Evolutionary conservation across 1,284 basidiomycete species (phyloP).

Genomic region (Puccinia horiana): DNA sequence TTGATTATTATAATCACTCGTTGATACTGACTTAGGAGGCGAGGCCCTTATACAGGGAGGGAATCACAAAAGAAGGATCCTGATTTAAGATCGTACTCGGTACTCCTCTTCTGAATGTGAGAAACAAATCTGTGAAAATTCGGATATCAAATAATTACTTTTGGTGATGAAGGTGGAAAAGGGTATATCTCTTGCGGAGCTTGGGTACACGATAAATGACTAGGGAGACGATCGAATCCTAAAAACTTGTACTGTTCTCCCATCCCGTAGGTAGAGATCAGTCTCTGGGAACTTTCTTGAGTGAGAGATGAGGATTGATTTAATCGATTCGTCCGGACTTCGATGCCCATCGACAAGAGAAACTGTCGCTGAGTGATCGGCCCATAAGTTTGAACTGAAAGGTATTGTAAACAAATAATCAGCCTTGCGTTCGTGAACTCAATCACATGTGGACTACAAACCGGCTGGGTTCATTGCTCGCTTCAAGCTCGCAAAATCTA

Average conservation of each 20-base stretch:
- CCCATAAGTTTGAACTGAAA: conserved; percentile 64
- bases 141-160: not conserved
- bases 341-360: conserved; percentile 70
- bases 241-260: conserved; percentile 48
- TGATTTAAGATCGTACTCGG: not conserved
- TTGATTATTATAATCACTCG: no score
- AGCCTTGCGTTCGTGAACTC: not conserved
- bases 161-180: not conserved
- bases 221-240: conserved; percentile 17
- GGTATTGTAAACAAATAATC: not conserved
- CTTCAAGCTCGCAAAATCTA: conserved; percentile 85
- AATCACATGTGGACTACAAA: not conserved
- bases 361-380: conserved; percentile 72
- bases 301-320: not conserved
- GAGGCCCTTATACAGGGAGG: no score
- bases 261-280: conserved; percentile 41
- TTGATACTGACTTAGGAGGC: no score
- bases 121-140: no score
- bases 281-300: conserved; percentile 6
- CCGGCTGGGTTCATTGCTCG: conserved; percentile 66
- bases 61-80: no score
- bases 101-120: no score
- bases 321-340: conserved; percentile 66
- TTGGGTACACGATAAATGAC: no score
- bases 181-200: not conserved